Base-by-base conservation (phyloP, 257 asterid genomes). In the Gynochthodes officinalis region DNA sequence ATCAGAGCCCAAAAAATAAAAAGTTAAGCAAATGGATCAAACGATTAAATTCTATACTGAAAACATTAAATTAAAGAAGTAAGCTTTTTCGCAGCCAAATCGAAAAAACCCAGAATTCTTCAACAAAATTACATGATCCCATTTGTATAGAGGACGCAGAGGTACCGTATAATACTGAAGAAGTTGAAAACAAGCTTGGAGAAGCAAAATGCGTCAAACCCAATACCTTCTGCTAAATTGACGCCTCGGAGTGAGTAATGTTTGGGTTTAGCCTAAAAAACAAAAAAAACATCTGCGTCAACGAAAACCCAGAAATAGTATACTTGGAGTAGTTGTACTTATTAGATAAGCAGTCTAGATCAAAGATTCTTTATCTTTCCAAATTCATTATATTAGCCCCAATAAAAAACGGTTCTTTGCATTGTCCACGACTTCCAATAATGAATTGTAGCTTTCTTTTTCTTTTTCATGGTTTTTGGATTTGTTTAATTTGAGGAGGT, bases 161-260 rank as follows among this genome's bases (percentile, higher is more conserved):
- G 46, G 27, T 42, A 71, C 76, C 73, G 35, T 23, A 5, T 55
- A 71, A 27, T 30, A 16, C 16, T 28, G 52, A 55, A 58, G 23
- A 39, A 42, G 49, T 46, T 37, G 59, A 28, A 25, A 16, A n/a
- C n/a, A n/a, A n/a, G n/a, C n/a, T n/a, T n/a, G 77, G 53, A 53
- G 57, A 65, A 68, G 74, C 57, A 48, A 55, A 62, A 64, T 59
- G 50, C 64, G 35, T 67, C 74, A 72, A 39, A 65, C 72, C 76
- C 55, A 5, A n/a, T 39, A 76, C 53, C 23, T 46, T 62, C 9
- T 50, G 46, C 43, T 21, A 10, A 7, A 62, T 30, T 70, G 39
- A 39, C 72, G 58, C n/a, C 75, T 69, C 14, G 79, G 43, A 69
- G 42, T 12, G 80, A 76, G 8, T 21, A 61, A 25, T 10, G 27